A percentile compares a stretch with the other conserved stretches of the same genome.
Conservation (phyloP, 2,329 filamentous ascomycete genomes). For the Colletotrichum falcatum region DNA sequence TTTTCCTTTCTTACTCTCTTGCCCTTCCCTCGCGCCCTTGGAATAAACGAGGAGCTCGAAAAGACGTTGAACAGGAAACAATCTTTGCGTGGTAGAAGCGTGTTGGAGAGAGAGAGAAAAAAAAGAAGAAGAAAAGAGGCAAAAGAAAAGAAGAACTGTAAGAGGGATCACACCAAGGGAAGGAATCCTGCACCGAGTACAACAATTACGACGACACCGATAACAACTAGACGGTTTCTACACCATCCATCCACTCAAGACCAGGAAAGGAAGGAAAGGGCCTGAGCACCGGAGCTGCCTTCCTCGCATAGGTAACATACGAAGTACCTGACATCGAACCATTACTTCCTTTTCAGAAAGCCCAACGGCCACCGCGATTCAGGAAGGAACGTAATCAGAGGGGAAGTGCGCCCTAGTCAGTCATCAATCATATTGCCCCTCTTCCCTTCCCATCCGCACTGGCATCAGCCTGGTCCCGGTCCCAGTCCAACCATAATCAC, state of each 20-base stretch:
- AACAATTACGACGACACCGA: not conserved
- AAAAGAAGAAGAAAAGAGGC: not conserved
- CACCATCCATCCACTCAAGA: not conserved
- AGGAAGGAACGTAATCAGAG: constrained; percentile 31
- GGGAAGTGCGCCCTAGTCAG: constrained; percentile 33
- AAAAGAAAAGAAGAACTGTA: not conserved
- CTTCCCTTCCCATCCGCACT: constrained; percentile 33
- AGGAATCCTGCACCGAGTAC: not conserved
- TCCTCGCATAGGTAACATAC: too few relatives aligned
- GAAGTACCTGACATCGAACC: constrained; percentile 4
- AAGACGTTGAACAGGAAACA: not conserved
- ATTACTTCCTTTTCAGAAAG: constrained; percentile 19
- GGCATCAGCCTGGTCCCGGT: constrained; percentile 32
- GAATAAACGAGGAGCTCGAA: constrained; percentile 6
- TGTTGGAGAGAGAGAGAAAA: not conserved
- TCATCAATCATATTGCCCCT: constrained; percentile 37
- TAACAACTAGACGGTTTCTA: constrained; percentile 1
- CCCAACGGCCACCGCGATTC: constrained; percentile 26
- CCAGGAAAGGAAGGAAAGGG: constrained; percentile 15
- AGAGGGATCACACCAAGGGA: not conserved
- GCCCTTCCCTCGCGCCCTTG: not conserved
- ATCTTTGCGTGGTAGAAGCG: not conserved
- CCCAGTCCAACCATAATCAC: constrained; percentile 11
- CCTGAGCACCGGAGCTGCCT: not conserved
- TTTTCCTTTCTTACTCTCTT: too few relatives aligned